Base-by-base conservation (phyloP, 2,329 filamentous ascomycete species). In the Capronia epimyces region DNA sequence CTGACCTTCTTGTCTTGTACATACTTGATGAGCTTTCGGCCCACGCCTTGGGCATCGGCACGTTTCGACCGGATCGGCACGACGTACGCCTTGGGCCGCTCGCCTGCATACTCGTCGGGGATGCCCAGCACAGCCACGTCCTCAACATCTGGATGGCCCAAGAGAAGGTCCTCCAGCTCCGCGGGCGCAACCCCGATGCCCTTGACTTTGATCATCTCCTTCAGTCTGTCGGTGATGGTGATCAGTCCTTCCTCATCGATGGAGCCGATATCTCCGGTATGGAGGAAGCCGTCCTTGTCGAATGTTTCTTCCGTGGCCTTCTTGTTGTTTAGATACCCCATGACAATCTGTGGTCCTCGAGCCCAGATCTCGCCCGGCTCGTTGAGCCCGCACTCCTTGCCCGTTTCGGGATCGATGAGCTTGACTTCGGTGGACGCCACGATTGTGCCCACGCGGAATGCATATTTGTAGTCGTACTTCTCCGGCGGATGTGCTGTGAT, bases 301-400 rank as follows among this genome's bases (percentile, higher is more conserved):
- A 93, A 81, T 0, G 85, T 82, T 40, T 87, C 82, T 2, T 72
- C 74, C 2, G 87, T 89, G 2, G 83, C 80, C 55, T 84, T 79
- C 0, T 81, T 78, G 50, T 86, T 86, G 62, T 89, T 87, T 60
- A 84, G 76, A 64, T 91, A 95, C 1, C 87, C 89, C 60, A 79
- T 75, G 69, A 90, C 90, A 18, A 91, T 73, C 55, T 93, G 93
- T 0, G 88, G 87, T 0, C 89, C 89, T 50, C 82, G 82, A 46
- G 93, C 75, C 75, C 87, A 86, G 1, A 82, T 70, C 62, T 82
- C 79, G 9, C 78, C 79, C 0, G 75, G 69, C 60, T 82, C 71
- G 36, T 73, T 73, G 3, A 78, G 61, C 0, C 69, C 75, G 1
- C 72, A 74, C 58, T 82, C 77, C 1, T 69, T 71, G 0, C 78